Evolutionary conservation across 2,329 filamentous ascomycete species (phyloP).

Genomic region (Arthrobotrys sphaeroides): DNA sequence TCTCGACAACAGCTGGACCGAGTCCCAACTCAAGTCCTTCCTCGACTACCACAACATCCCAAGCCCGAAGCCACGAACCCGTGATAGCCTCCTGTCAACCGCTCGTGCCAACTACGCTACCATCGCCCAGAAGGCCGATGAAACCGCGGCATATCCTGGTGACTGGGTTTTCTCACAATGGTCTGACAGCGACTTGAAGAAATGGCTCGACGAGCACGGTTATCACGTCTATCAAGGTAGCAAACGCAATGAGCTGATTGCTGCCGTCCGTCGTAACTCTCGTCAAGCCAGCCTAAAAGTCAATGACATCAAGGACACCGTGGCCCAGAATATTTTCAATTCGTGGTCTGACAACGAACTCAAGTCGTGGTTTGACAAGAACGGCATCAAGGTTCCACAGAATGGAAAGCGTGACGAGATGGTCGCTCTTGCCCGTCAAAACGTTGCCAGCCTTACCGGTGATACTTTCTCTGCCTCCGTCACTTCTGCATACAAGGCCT

Average conservation of each 20-base stretch:
- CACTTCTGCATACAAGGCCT: constrained; percentile 59
- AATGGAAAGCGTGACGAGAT: constrained; percentile 91
- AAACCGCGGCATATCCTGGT: constrained; percentile 86
- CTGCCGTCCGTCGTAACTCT: constrained; percentile 88
- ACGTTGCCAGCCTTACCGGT: constrained; percentile 76
- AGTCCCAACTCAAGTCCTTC: constrained; percentile 92
- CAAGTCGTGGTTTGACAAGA: constrained; percentile 93
- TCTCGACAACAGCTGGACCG: constrained; percentile 74
- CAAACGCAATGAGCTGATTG: constrained; percentile 85
- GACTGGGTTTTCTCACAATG: constrained; percentile 87
- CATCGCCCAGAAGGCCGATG: constrained; percentile 76
- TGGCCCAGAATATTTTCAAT: constrained; percentile 85
- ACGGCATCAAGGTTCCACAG: constrained; percentile 87
- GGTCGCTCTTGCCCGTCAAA: constrained; percentile 86
- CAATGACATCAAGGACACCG: constrained; percentile 75
- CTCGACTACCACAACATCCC: constrained; percentile 88
- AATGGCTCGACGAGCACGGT: constrained; percentile 89
- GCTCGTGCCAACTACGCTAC: constrained; percentile 83
- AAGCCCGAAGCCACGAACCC: constrained; percentile 84
- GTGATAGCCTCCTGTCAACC: constrained; percentile 81
- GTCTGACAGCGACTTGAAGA: constrained; percentile 67
- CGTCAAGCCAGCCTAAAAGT: constrained; percentile 77
- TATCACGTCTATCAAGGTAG: constrained; percentile 85
- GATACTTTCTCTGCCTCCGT: constrained; percentile 68
- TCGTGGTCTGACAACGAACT: constrained; percentile 89